These are phyloP conservation scores for Onygenales sp. DNA, from an alignment of 2,329 filamentous ascomycete genomes.

Conservation along the genomic window DNA sequence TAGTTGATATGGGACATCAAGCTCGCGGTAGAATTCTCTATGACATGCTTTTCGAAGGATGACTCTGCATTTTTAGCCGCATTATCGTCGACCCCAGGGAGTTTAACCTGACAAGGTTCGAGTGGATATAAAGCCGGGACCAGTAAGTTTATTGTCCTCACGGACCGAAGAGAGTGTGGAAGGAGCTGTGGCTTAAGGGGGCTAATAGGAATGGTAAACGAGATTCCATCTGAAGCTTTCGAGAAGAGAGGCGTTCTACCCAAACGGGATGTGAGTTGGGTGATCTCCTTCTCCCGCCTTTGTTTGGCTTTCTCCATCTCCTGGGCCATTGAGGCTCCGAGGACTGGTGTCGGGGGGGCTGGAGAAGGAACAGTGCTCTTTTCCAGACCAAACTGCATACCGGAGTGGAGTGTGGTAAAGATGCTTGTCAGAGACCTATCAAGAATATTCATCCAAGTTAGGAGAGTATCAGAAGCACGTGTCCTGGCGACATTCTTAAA, in stretches of 20 bases:
- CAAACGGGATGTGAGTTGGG: slow-evolving; percentile 45
- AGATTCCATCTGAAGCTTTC: slow-evolving; percentile 59
- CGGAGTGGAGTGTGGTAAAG: neutral
- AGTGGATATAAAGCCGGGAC: slow-evolving; percentile 66
- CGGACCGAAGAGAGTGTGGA: slow-evolving; percentile 48
- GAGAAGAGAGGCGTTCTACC: slow-evolving; percentile 57
- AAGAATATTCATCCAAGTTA: slow-evolving; percentile 58
- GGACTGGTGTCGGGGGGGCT: neutral
- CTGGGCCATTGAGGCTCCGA: slow-evolving; percentile 33
- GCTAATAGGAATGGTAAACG: slow-evolving; percentile 62
- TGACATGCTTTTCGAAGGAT: slow-evolving; percentile 52
- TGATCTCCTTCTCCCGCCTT: slow-evolving; percentile 8
- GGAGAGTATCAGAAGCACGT: slow-evolving; percentile 44
- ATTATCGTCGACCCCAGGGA: slow-evolving; percentile 53
- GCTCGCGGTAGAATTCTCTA: slow-evolving; percentile 49
- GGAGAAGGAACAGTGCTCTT: neutral
- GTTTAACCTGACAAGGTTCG: slow-evolving; percentile 54
- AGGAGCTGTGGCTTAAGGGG: slow-evolving; percentile 53
- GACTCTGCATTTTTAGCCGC: slow-evolving; percentile 56
- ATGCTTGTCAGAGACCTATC: slow-evolving; percentile 51
- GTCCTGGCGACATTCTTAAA: slow-evolving; percentile 57
- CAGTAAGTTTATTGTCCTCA: slow-evolving; percentile 58
- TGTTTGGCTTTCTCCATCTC: slow-evolving; percentile 46
- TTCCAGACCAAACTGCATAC: neutral
- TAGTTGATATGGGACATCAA: slow-evolving; percentile 69